Evolutionary conservation across 257 asterid genomes (phyloP).

Genomic region (Gynochthodes officinalis): DNA sequence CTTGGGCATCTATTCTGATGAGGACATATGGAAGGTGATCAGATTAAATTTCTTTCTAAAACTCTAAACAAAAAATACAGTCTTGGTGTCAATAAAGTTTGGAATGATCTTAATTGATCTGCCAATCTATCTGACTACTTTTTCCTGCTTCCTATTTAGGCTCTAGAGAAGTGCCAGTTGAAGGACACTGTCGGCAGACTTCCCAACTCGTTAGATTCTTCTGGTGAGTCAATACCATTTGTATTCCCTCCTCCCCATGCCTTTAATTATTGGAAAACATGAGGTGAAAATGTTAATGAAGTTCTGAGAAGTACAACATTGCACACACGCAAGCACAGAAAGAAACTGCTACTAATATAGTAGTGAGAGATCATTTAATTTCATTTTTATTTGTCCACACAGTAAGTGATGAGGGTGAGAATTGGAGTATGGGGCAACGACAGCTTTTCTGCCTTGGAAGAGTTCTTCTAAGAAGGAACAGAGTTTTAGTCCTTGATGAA

Average conservation of each 20-base stretch:
- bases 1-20: constrained; percentile 59
- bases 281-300: neutral
- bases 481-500: constrained; percentile 72
- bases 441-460: constrained; percentile 85
- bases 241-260: neutral
- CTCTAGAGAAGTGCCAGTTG: constrained; percentile 71
- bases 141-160: constrained; percentile 28
- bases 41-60: neutral
- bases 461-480: constrained; percentile 57
- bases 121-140: neutral
- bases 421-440: constrained; percentile 93
- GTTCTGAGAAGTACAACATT: no score
- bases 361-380: neutral
- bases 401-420: constrained; percentile 86
- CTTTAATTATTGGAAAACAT: neutral
- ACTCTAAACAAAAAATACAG: neutral
- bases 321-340: no score
- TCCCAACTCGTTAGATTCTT: constrained; percentile 62
- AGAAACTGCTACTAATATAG: no score
- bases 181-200: constrained; percentile 52
- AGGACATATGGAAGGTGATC: constrained; percentile 71
- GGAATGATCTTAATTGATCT: neutral
- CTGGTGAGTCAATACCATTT: constrained; percentile 39
- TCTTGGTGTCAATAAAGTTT: neutral
- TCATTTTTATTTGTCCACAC: constrained; percentile 4